Percentiles rank a stretch among this genome's conserved stretches.
Evolutionary conservation across 495 filamentous ascomycete species (phyloP).

Genomic region (Aspergillus bridgeri): DNA sequence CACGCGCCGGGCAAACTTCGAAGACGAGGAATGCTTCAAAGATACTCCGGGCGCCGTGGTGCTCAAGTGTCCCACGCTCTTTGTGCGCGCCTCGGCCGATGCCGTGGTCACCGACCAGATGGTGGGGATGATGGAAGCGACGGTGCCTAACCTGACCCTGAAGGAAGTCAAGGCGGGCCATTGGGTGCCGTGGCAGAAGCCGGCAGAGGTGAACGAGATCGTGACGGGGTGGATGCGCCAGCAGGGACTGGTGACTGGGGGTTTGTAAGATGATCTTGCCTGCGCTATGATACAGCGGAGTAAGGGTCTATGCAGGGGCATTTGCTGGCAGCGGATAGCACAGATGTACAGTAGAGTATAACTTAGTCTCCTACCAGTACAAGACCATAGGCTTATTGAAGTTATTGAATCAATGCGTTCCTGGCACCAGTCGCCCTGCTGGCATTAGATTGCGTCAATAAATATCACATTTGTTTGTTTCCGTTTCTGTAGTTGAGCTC

Average conservation of each 20-base stretch:
- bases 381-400: neutral
- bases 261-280: neutral
- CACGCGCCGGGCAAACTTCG: neutral
- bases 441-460: no score
- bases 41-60: neutral
- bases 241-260: neutral
- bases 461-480: no score
- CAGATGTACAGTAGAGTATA: no score
- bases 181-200: conserved; percentile 6
- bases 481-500: no score
- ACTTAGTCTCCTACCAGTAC: no score
- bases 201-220: conserved; percentile 1
- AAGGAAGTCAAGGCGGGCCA: conserved; percentile 4
- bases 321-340: neutral
- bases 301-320: no score
- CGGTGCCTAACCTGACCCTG: conserved; percentile 1
- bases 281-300: neutral
- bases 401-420: neutral
- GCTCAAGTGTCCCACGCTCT: conserved; percentile 4
- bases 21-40: neutral
- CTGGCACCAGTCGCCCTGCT: neutral
- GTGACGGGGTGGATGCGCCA: conserved; percentile 7
- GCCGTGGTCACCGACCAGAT: neutral
- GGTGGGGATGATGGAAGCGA: neutral
- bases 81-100: neutral